Conservation (phyloP, 2,329 filamentous ascomycete species). For the Clonostachys sp. region DNA sequence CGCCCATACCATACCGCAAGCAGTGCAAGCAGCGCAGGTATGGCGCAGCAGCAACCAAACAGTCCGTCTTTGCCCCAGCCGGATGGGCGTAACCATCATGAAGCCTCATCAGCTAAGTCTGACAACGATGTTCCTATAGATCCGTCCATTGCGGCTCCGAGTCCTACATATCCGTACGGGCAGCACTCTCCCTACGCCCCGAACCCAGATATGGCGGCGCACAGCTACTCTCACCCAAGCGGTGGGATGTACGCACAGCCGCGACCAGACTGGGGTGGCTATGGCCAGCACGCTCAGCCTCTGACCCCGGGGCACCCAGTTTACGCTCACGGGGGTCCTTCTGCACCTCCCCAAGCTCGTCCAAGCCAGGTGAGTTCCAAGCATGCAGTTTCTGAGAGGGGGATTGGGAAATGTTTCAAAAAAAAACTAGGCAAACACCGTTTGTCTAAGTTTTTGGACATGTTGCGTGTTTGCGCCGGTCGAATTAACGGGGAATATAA, state of each 20-base stretch:
- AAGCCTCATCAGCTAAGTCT: slow-evolving; percentile 79
- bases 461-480: background rate
- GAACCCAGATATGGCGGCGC: slow-evolving; percentile 78
- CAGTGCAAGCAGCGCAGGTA: slow-evolving; percentile 74
- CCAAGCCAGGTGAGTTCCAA: slow-evolving; percentile 53
- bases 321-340: slow-evolving; percentile 50
- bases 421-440: background rate
- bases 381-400: too few relatives aligned
- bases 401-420: too few relatives aligned
- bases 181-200: slow-evolving; percentile 86
- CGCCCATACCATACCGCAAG: slow-evolving; percentile 77
- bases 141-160: slow-evolving; percentile 92
- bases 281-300: slow-evolving; percentile 49
- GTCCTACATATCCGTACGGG: slow-evolving; percentile 80
- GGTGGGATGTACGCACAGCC: slow-evolving; percentile 62
- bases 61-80: slow-evolving; percentile 92
- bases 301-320: slow-evolving; percentile 48
- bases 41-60: slow-evolving; percentile 87
- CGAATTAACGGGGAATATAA: too few relatives aligned
- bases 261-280: slow-evolving; percentile 71
- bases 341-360: slow-evolving; percentile 48
- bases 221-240: slow-evolving; percentile 64
- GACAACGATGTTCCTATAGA: slow-evolving; percentile 98
- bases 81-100: slow-evolving; percentile 78
- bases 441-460: background rate